These are phyloP conservation scores for Cytospora piceae DNA, from an alignment of 2,329 filamentous ascomycete species.

Conservation along the genomic window DNA sequence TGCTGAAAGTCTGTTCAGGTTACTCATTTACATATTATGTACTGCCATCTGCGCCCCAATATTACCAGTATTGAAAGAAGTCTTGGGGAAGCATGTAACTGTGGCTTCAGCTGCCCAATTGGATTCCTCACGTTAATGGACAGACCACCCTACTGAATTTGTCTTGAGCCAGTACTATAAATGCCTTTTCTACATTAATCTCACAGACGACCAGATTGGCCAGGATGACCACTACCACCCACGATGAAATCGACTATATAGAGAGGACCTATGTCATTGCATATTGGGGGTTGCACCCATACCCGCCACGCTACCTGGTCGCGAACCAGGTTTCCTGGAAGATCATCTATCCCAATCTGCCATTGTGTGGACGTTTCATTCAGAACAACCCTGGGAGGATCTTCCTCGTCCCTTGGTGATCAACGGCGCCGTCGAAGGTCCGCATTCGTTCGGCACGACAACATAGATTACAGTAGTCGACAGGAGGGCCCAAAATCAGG, in stretches of 20 bases:
- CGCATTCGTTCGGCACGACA: background rate
- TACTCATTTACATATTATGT: too few relatives aligned
- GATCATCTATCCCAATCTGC: slow-evolving; percentile 1
- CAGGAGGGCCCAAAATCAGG: slow-evolving; percentile 4
- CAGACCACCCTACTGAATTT: too few relatives aligned
- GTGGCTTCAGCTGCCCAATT: too few relatives aligned
- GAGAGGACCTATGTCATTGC: slow-evolving; percentile 22
- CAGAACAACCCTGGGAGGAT: slow-evolving; percentile 3
- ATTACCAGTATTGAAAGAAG: too few relatives aligned
- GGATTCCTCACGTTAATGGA: too few relatives aligned
- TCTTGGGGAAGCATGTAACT: too few relatives aligned
- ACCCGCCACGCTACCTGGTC: background rate
- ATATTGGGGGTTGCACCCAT: slow-evolving; percentile 5
- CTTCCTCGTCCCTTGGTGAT: background rate
- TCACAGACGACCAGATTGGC: background rate
- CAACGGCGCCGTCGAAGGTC: background rate
- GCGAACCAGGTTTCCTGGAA: slow-evolving; percentile 15
- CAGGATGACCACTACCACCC: background rate
- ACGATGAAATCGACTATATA: background rate
- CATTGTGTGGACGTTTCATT: background rate
- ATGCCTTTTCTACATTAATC: too few relatives aligned
- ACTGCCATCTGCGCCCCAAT: too few relatives aligned
- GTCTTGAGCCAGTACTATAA: too few relatives aligned
- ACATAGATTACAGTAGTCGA: too few relatives aligned
- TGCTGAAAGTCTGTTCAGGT: too few relatives aligned